These are phyloP conservation scores for Pseudocercospora vitis DNA, from an alignment of 2,329 filamentous ascomycete genomes.

Conservation along the genomic window DNA sequence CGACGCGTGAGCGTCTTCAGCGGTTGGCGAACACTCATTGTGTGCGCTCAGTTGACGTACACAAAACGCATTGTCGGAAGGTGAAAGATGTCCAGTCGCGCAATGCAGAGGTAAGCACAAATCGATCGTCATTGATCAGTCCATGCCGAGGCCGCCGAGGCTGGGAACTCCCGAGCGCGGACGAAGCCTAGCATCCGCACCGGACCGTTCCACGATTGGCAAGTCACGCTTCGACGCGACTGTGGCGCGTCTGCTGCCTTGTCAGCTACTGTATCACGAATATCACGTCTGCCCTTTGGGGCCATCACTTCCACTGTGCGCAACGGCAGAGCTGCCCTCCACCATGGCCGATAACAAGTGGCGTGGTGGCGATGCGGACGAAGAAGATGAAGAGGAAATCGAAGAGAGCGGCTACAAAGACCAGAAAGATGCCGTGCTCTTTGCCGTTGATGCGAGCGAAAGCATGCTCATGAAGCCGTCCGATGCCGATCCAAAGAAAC, in stretches of 20 bases:
- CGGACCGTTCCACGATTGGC: neutral
- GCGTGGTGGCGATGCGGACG: slow-evolving; percentile 47
- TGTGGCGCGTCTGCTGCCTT: neutral
- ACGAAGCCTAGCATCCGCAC: no score
- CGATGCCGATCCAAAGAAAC: slow-evolving; percentile 68
- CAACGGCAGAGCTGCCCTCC: slow-evolving; percentile 15
- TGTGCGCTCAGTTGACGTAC: no score
- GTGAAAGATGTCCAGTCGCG: no score
- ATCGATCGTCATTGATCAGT: slow-evolving; percentile 1
- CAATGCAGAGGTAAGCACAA: neutral
- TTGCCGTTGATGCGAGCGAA: slow-evolving; percentile 86
- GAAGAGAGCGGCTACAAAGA: slow-evolving; percentile 78
- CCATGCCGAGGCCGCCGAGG: slow-evolving; percentile 1
- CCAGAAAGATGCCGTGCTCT: slow-evolving; percentile 95
- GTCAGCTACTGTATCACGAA: no score
- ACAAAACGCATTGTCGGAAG: no score
- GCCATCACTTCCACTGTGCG: neutral
- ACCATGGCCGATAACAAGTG: slow-evolving; percentile 31
- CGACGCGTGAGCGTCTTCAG: slow-evolving; percentile 34
- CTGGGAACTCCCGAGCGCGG: neutral
- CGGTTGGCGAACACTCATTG: slow-evolving; percentile 33
- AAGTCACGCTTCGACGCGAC: no score
- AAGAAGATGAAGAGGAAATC: slow-evolving; percentile 68
- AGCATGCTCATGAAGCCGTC: slow-evolving; percentile 77
- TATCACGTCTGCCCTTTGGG: neutral